phyloP scores from a whole-genome alignment of 2,329 filamentous ascomycete genomes.

The Macrophomina phaseolina region DNA sequence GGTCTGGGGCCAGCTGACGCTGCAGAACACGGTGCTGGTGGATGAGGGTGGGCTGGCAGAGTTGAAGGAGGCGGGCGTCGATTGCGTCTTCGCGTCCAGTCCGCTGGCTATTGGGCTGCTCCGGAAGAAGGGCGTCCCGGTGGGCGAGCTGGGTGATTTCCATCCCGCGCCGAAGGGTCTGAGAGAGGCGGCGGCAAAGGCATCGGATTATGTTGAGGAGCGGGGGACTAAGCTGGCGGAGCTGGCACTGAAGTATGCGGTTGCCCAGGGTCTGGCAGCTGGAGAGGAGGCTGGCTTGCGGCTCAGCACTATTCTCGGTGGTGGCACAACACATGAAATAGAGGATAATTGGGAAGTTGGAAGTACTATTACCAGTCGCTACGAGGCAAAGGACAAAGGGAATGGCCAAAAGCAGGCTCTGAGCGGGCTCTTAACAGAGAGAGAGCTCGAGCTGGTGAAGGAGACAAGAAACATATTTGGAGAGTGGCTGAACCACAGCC shows the following conservation, averaged over 20 bases:
- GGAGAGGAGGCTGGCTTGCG: background rate
- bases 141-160: slow-evolving; percentile 80
- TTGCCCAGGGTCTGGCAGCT: slow-evolving; percentile 3
- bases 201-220: slow-evolving; percentile 14
- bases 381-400: background rate
- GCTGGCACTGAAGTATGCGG: slow-evolving; percentile 19
- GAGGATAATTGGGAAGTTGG: slow-evolving; percentile 23
- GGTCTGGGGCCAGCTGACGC: slow-evolving; percentile 83
- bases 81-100: slow-evolving; percentile 85
- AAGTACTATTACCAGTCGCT: background rate
- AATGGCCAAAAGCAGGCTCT: background rate
- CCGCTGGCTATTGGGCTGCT: slow-evolving; percentile 91
- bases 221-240: slow-evolving; percentile 5
- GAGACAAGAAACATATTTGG: slow-evolving; percentile 12
- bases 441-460: slow-evolving; percentile 4
- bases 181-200: slow-evolving; percentile 9
- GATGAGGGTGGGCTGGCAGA: slow-evolving; percentile 33
- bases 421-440: background rate
- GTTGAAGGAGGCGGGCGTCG: slow-evolving; percentile 49
- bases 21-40: slow-evolving; percentile 74
- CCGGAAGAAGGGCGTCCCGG: slow-evolving; percentile 76
- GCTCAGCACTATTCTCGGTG: slow-evolving; percentile 14
- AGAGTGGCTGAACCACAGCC: slow-evolving; percentile 24
- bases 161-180: slow-evolving; percentile 63
- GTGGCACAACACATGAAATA: slow-evolving; percentile 8